Conservation (phyloP, 139 green algal species). For the Astrephomene gubernaculifera region DNA sequence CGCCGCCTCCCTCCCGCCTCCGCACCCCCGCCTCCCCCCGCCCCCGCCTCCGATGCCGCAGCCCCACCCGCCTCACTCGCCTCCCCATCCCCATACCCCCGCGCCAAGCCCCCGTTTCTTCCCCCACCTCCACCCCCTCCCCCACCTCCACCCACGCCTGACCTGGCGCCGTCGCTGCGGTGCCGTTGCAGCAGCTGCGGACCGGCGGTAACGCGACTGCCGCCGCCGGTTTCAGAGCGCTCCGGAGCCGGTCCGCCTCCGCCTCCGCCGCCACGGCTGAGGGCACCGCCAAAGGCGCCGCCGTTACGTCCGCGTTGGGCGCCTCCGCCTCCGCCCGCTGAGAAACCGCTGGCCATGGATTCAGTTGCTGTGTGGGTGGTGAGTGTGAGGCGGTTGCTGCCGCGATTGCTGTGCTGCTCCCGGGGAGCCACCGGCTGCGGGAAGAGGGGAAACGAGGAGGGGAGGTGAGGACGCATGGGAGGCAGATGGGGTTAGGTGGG, state of each 20-base stretch:
- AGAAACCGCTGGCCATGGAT: constrained; percentile 34
- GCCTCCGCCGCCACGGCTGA: neutral
- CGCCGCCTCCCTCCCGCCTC: neutral
- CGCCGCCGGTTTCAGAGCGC: neutral
- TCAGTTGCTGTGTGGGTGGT: constrained; percentile 30
- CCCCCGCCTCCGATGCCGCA: neutral
- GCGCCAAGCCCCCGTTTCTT: too few relatives aligned
- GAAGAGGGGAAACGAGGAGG: neutral
- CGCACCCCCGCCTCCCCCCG: neutral
- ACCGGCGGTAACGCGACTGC: neutral
- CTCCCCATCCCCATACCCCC: constrained; percentile 1
- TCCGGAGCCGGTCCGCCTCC: neutral
- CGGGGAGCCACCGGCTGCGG: constrained; percentile 15
- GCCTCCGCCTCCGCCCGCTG: neutral
- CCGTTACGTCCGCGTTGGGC: neutral
- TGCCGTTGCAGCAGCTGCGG: neutral
- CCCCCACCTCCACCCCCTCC: neutral
- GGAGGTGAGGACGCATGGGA: too few relatives aligned
- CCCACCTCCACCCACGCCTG: neutral
- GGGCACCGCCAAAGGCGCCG: neutral
- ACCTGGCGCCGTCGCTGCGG: neutral
- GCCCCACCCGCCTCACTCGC: constrained; percentile 12
- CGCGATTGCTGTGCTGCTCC: constrained; percentile 39
- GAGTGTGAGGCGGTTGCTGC: constrained; percentile 39
- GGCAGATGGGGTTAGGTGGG: too few relatives aligned